Base-by-base conservation (phyloP, 2,329 filamentous ascomycete species). In the Venturia carpophila region DNA sequence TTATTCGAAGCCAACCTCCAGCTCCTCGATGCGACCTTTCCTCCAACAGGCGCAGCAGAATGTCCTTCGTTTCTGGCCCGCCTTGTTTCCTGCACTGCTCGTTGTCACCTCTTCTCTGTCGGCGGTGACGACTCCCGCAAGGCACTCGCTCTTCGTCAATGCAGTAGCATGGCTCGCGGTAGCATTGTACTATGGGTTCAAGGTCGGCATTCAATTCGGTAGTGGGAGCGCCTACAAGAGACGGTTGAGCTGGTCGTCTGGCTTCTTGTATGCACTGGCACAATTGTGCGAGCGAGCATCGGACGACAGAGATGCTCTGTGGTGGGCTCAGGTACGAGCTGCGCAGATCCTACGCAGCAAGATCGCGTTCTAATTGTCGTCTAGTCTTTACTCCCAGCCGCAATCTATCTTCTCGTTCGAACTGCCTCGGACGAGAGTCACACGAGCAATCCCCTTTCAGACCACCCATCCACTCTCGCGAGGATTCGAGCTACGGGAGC, bases 211-310 rank as follows among this genome's bases (percentile, higher is more conserved):
- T 66, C 68, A 70, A 70, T 67, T 73, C 68, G 67, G 70, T 52
- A 66, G 63, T 66, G 69, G 70, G 69, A 69, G 67, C 49, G 67
- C 65, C 30, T 70, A 66, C 64, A 71, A 72, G 65, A 67, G 67
- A 58, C 72, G 64, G 52, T 69, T 70, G 10, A 71, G 69, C 66
- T 79, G 77, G 78, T 69, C 73, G 24, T 76, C 77, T 5, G 79
- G 78, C 43, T 73, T 68, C 11, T 71, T 79, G 62, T 71, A 80
- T 45, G 77, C 75, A 13, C 68, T 81, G 62, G 73, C 76, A 30
- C 71, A 72, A 47, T 71, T 80, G 45, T 79, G 78, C 71, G 78
- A 80, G 67, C 69, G 78, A 64, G 74, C 74, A 24, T 75, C 77
- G n/a, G 74, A 75, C 68, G 76, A 79, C 67, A 75, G 74, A 63